Base-by-base conservation (phyloP, 164 flowering plant species). In the Nymphaea colorata region DNA sequence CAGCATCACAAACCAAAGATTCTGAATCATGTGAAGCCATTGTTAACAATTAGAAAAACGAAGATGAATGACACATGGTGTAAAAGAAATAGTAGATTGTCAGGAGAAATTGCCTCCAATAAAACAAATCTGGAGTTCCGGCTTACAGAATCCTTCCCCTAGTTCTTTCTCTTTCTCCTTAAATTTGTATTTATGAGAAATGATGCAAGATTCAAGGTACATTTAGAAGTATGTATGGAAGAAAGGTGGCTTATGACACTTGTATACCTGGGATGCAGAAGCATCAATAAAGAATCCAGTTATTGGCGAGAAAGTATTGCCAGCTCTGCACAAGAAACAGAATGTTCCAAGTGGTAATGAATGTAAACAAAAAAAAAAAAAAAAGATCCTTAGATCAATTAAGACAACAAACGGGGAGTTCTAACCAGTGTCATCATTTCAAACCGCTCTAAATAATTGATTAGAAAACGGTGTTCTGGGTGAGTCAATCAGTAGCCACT, bases 281-380 rank as follows among this genome's bases (percentile, higher is more conserved):
- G 83, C 69, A 64, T 81, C 76, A 67, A 89, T 53, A 51, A 86
- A 93, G 76, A 89, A 93, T 10, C 96, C 97, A 76, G 79, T 72
- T 4, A 84, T 43, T 59, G 97, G 90, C 5, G 98, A 85, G 77
- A 89, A 93, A 71, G 83, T 86, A 70, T 73, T 87, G 65, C 96
- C 93, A 64, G 82, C 85, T 73, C 96, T 93, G 87, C 82, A 79
- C 10, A 67, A 70, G 64, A 6, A 42, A 63, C 4, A 71, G 18
- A 45, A 43, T 17, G 64, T 41, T 15, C 65, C 64, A 78, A 25
- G 36, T 25, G 36, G 36, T 25, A 25, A 25, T 25, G 36, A 25
- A 25, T 25, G 36, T 25, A 25, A 25, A 25, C 0, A 25, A 25
- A 25, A 25, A 25, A 25, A 25, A 25, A 25, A 25, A 25, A 25